Conservation (phyloP, 352 stramenopile genomes). For the Phytophthora fragariae region DNA sequence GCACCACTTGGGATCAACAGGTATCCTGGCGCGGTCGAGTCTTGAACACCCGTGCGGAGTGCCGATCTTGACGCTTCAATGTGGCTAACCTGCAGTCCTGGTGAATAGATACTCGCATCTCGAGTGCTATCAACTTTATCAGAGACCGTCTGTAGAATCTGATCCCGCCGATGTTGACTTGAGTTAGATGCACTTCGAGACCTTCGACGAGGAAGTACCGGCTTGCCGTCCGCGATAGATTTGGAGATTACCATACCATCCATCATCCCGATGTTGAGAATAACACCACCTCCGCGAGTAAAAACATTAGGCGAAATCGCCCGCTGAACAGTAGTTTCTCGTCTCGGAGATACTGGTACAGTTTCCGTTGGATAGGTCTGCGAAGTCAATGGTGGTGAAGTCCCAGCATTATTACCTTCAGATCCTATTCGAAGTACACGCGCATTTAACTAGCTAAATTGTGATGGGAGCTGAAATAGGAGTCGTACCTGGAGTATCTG, state of each 20-base stretch:
- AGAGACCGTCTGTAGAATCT: slow-evolving; percentile 10
- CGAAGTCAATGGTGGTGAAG: background rate
- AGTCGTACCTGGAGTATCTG: slow-evolving; percentile 20
- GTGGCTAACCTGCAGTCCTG: slow-evolving; percentile 26
- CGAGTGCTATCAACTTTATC: slow-evolving; percentile 25
- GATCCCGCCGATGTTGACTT: slow-evolving; percentile 32
- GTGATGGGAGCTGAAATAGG: background rate
- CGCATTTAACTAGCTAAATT: background rate
- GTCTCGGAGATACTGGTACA: slow-evolving; percentile 17
- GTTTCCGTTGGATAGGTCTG: slow-evolving; percentile 13
- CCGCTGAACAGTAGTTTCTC: slow-evolving; percentile 17
- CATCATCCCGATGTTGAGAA: slow-evolving; percentile 39
- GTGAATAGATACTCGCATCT: slow-evolving; percentile 4
- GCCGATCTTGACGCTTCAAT: slow-evolving; percentile 23
- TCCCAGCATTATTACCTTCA: background rate
- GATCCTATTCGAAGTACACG: background rate
- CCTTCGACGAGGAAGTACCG: slow-evolving; percentile 30
- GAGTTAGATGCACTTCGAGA: slow-evolving; percentile 30
- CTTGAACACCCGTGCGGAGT: slow-evolving; percentile 22
- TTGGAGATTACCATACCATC: slow-evolving; percentile 29
- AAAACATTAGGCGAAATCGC: slow-evolving; percentile 21
- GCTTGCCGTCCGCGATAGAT: slow-evolving; percentile 22
- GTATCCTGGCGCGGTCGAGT: slow-evolving; percentile 19
- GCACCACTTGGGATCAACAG: slow-evolving; percentile 14
- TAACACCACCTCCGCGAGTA: slow-evolving; percentile 25